Evolutionary conservation across 2,329 filamentous ascomycete genomes (phyloP), one percentile per base, ranked within the genome.

Genomic region (Westerdykella sp.): DNA sequence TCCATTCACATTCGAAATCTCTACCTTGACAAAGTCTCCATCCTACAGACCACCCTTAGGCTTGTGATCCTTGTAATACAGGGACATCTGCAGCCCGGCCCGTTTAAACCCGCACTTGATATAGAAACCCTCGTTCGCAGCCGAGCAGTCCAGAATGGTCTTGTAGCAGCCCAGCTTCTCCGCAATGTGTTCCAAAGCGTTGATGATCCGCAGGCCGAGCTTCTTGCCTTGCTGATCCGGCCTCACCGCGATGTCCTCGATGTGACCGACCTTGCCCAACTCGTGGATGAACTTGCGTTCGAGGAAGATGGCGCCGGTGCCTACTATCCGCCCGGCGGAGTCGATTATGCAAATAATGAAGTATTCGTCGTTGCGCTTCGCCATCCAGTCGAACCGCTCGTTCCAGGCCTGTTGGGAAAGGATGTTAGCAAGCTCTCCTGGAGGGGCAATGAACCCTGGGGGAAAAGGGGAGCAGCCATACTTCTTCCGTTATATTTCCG

Each of bases 191-290:
- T 97, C 90, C 62, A 98, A 77, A 6, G 91, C 89, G 72, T 97
- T 87, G 59, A 97, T 97, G 54, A 97, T 84, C 54, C 88, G 80
- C 62, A 96, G 73, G 4, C 93, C 93, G 35, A 97, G 76, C 73
- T 95, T 96, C 80, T 97, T 96, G 56, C 93, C 93, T 70, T 97
- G 93, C 72, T 97, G 89, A 59, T 94, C 87, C 71, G 90, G 89
- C 52, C 87, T 83, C 31, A 98, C 90, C 14, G 91, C 90, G 65
- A 98, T 96, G 66, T 98, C 93, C 69, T 97, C 93, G 69, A 97
- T 96, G 70, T 97, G 93, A 11, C 91, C 93, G 21, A 96, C 91
- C 16, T 84, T 73, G 40, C 87, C 87, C 36, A 93, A 78, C 55
- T 79, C 80, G 67, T 91, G 87, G 56, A 93, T 90, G 66, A 93